These are phyloP conservation scores for Venustampulla echinocandica DNA, from an alignment of 495 filamentous ascomycete species.

Conservation along the genomic window DNA sequence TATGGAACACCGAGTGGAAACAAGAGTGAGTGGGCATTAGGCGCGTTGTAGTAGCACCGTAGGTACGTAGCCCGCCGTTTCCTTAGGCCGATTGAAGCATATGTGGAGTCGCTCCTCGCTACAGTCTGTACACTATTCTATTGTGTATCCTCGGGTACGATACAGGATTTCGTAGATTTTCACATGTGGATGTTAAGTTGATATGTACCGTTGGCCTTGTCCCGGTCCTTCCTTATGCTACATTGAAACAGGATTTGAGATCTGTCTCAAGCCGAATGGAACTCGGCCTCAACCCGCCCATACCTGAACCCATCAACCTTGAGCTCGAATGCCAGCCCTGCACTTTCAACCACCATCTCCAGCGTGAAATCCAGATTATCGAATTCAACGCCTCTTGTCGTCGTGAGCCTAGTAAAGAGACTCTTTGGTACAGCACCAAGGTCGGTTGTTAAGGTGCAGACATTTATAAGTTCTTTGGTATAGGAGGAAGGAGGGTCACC, in stretches of 20 bases:
- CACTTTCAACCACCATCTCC: constrained; percentile 67
- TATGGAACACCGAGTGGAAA: background rate
- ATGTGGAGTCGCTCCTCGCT: background rate
- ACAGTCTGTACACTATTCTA: too few relatives aligned
- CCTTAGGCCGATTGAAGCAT: background rate
- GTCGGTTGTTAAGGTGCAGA: constrained; percentile 71
- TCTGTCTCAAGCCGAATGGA: constrained; percentile 37
- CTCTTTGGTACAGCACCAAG: constrained; percentile 57
- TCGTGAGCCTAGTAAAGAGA: constrained; percentile 57
- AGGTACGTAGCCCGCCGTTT: background rate
- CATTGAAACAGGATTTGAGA: background rate
- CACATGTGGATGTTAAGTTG: background rate
- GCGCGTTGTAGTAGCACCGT: background rate
- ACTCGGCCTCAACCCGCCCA: constrained; percentile 62
- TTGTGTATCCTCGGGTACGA: too few relatives aligned
- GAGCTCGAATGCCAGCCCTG: constrained; percentile 60
- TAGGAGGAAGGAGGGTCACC: constrained; percentile 47
- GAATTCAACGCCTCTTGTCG: constrained; percentile 65
- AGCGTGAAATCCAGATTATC: constrained; percentile 68
- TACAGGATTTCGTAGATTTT: background rate
- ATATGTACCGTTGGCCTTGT: too few relatives aligned
- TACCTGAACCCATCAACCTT: constrained; percentile 66
- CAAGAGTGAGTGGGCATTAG: background rate
- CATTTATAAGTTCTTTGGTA: constrained; percentile 48
- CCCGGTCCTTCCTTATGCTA: background rate